A percentile compares a stretch with the other conserved stretches of the same genome.
These are phyloP conservation scores for Tagetes erecta DNA, from an alignment of 129 eudicot species.

Conservation along the genomic window DNA sequence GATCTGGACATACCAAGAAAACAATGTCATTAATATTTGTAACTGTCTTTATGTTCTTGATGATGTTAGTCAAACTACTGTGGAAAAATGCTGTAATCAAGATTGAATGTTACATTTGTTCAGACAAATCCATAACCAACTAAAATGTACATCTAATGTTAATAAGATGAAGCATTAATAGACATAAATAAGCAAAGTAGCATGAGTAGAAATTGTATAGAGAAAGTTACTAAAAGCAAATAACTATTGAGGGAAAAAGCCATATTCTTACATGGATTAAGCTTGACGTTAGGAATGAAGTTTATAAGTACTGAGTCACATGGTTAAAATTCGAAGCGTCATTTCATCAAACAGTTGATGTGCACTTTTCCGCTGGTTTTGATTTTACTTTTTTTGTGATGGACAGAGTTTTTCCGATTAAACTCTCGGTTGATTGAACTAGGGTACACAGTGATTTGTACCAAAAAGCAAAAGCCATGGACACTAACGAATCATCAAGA, in stretches of 20 bases:
- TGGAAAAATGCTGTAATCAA: slow-evolving; percentile 19
- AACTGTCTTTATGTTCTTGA: background rate
- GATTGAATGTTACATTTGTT: background rate
- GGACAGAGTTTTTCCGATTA: slow-evolving; percentile 15
- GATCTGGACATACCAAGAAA: slow-evolving; percentile 27
- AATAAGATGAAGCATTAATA: slow-evolving; percentile 2
- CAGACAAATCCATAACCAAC: too few species aligned
- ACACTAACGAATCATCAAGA: slow-evolving; percentile 8
- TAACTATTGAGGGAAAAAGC: background rate
- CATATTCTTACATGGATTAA: slow-evolving; percentile 24
- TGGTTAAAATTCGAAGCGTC: slow-evolving; percentile 20
- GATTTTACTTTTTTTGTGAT: slow-evolving; percentile 23
- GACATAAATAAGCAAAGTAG: background rate
- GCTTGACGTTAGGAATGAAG: slow-evolving; percentile 27
- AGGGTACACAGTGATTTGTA: slow-evolving; percentile 16
- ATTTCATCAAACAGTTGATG: slow-evolving; percentile 32
- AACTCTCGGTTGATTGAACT: slow-evolving; percentile 9
- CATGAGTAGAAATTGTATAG: too few species aligned
- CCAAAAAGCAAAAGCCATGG: slow-evolving; percentile 19
- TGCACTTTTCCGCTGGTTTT: slow-evolving; percentile 13
- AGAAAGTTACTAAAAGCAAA: background rate
- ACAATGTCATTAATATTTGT: background rate
- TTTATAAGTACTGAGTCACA: background rate
- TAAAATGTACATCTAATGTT: too few species aligned
- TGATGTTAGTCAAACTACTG: slow-evolving; percentile 21